Evolutionary conservation across 768 basidiomycete genomes (phyloP), one percentile per base, ranked within the genome.

Genomic region (Leccinum broughii): DNA sequence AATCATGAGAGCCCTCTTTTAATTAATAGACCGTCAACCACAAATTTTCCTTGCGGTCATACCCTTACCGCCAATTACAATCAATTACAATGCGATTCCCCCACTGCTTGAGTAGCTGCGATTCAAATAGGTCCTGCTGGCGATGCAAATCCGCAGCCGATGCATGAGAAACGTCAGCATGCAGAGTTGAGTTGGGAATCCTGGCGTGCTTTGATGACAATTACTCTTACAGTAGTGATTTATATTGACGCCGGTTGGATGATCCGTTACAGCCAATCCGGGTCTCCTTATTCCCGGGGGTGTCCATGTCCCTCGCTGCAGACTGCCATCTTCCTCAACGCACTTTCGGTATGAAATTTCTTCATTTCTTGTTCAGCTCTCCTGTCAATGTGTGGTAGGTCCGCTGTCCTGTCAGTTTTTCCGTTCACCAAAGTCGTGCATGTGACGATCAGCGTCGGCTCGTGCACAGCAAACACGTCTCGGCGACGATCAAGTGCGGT

Each of bases 401-500:
- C 51, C 50, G 44, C 35, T 57, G 39, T 59, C 64, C 58, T 56
- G 55, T 28, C 56, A 63, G 56, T 54, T 56, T 64, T 62, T 58
- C 54, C 59, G 48, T 58, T 61, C 30, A 37, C 51, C 54, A 32
- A 46, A 46, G 44, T 49, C n/a, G 56, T 53, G 53, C 54, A 60
- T 49, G 62, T 39, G 57, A 66, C 54, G 70, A 72, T 72, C 71
- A 65, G 56, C 72, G 62, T 72, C 71, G 65, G 63, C 55, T 64
- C 54, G 57, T 68, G 68, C 73, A 75, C 73, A 74, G 74, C 70
- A 74, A 62, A 56, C 56, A 52, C 57, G 28, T 49, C 65, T 49
- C 70, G 63, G 66, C 67, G 74, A 75, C 71, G 68, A 74, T 74
- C 73, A 76, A 63, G 64, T 6, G 56, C 58, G 62, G 66, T 74